Evolutionary conservation across 164 flowering plant species (phyloP).

Genomic region (Echeveria elegans): DNA sequence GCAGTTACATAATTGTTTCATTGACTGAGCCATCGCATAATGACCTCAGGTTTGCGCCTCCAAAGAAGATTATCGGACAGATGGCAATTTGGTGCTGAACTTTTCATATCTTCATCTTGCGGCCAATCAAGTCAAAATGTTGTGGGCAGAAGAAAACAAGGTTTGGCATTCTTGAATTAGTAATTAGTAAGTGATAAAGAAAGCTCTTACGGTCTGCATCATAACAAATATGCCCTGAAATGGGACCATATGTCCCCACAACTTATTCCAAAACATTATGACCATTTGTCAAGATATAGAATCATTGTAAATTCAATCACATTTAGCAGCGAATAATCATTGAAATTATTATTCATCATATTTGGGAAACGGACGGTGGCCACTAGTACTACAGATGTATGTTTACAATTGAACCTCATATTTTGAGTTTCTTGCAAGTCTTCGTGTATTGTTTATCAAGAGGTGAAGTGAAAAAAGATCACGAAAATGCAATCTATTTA

Average conservation of each 20-base stretch:
- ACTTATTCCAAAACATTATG: conserved; percentile 1
- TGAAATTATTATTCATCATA: background rate
- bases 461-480: too few species aligned
- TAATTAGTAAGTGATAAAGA: background rate
- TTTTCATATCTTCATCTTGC: background rate
- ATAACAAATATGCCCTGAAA: background rate
- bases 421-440: background rate
- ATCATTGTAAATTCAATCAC: too few species aligned
- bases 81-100: conserved; percentile 1
- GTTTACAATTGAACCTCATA: background rate
- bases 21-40: background rate
- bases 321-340: too few species aligned
- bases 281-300: background rate
- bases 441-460: too few species aligned
- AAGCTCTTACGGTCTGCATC: conserved; percentile 1
- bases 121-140: conserved; percentile 1
- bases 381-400: background rate
- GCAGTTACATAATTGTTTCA: background rate
- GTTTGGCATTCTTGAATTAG: background rate
- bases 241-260: conserved; percentile 4
- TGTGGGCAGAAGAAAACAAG: background rate
- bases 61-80: background rate
- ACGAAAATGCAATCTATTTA: too few species aligned
- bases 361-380: background rate
- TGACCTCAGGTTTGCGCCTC: background rate